Evolutionary conservation across 1,139 yeast genomes (phyloP).

Genomic region (Taphrina wiesneri): DNA sequence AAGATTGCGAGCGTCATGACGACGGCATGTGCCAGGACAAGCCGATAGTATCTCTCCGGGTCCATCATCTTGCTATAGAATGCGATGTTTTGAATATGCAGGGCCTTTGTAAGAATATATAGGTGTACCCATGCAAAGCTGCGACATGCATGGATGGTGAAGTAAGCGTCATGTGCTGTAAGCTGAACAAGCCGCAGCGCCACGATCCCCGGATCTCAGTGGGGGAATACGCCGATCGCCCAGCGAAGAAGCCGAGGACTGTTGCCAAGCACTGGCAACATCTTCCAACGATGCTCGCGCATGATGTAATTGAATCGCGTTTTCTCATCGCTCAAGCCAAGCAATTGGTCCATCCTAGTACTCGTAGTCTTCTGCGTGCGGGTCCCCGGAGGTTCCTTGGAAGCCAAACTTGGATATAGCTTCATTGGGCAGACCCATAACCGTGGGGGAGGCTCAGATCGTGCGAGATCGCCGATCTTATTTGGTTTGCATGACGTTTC

Average conservation of each 20-base stretch:
- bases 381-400: neutral
- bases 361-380: too few species aligned
- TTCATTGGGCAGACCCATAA: neutral
- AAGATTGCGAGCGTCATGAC: neutral
- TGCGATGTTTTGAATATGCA: neutral
- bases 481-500: neutral
- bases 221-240: too few species aligned
- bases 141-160: neutral
- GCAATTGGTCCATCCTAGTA: neutral
- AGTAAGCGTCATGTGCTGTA: neutral
- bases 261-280: neutral
- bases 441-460: neutral
- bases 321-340: neutral
- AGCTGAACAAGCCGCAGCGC: neutral
- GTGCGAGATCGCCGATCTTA: neutral
- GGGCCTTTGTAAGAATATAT: too few species aligned
- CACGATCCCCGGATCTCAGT: neutral
- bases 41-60: neutral
- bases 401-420: neutral
- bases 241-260: neutral
- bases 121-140: too few species aligned
- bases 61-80: neutral
- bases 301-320: too few species aligned
- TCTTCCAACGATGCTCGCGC: neutral
- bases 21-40: conserved; percentile 2